Evolutionary conservation across 208 protist genomes (phyloP).

Genomic region (Lotmaria passim): DNA sequence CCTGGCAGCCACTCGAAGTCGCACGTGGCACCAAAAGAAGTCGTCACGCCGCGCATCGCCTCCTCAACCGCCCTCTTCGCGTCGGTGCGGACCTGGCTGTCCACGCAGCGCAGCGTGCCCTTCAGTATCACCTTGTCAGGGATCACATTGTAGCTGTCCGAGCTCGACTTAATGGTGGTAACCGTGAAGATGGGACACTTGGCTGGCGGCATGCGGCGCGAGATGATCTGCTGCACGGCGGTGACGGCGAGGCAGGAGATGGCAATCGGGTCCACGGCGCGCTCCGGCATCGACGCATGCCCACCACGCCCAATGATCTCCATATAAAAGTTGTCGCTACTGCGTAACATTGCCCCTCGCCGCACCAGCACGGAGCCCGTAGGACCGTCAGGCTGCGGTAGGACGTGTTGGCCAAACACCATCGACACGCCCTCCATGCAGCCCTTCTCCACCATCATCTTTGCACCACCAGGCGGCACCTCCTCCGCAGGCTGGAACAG

Average conservation of each 20-base stretch:
- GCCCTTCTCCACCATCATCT: conserved; percentile 51
- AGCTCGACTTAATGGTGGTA: conserved; percentile 39
- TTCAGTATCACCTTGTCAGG: conserved; percentile 50
- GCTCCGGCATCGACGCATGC: conserved; percentile 67
- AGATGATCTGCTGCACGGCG: conserved; percentile 56
- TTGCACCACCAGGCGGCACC: conserved; percentile 54
- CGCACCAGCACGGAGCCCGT: conserved; percentile 28
- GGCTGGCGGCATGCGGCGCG: conserved; percentile 44
- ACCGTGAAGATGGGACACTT: conserved; percentile 56
- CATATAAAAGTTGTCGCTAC: conserved; percentile 43
- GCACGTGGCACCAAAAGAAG: conserved; percentile 33
- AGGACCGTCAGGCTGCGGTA: conserved; percentile 19
- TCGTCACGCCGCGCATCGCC: conserved; percentile 37
- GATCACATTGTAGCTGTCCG: conserved; percentile 68
- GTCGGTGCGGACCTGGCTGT: conserved; percentile 35
- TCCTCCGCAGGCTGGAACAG: conserved; percentile 82
- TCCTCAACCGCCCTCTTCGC: conserved; percentile 34
- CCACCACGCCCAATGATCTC: conserved; percentile 52
- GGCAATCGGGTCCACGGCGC: conserved; percentile 53
- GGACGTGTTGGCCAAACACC: conserved; percentile 56
- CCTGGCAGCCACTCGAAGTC: conserved; percentile 35
- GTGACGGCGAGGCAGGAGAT: conserved; percentile 46
- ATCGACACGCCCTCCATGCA: conserved; percentile 64
- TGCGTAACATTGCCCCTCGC: conserved; percentile 32
- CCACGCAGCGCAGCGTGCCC: conserved; percentile 49